phyloP scores from a whole-genome alignment of 148 eudicot genomes.

The Camellia sinensis region DNA sequence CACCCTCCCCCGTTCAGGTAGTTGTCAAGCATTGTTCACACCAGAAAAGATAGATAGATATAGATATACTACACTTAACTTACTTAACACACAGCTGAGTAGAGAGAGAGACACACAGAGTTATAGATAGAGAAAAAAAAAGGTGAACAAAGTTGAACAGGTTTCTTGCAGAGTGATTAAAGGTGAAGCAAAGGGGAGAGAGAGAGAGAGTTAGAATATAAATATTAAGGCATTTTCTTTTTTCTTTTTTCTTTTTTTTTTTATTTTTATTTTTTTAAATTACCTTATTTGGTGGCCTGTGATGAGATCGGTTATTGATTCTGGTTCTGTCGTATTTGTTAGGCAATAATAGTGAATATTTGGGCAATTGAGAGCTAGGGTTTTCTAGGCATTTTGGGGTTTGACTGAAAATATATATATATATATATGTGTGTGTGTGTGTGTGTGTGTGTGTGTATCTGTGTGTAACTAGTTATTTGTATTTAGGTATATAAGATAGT shows the following conservation, averaged over 20 bases:
- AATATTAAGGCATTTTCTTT: slow-evolving; percentile 10
- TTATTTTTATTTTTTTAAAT: too few species aligned
- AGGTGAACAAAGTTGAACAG: not conserved
- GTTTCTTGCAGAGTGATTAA: not conserved
- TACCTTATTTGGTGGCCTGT: too few species aligned
- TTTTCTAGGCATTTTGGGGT: slow-evolving; percentile 1
- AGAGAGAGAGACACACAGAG: slow-evolving; percentile 8
- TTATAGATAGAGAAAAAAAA: not conserved
- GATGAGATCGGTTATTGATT: not conserved
- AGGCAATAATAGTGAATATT: slow-evolving; percentile 7
- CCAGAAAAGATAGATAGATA: slow-evolving; percentile 16
- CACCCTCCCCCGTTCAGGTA: not conserved
- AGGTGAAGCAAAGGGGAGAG: not conserved
- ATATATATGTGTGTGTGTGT: too few species aligned
- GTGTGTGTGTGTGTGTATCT: too few species aligned
- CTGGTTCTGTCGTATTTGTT: slow-evolving; percentile 7
- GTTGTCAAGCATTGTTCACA: slow-evolving; percentile 14
- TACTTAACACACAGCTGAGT: not conserved
- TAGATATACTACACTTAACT: not conserved
- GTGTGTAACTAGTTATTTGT: not conserved
- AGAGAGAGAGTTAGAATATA: not conserved
- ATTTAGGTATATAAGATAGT: slow-evolving; percentile 10
- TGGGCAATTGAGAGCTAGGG: slow-evolving; percentile 19
- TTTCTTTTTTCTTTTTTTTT: not conserved
- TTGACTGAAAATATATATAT: not conserved